Evolutionary conservation across 1,284 basidiomycete genomes (phyloP).

Genomic region (Takashimella koratensis): DNA sequence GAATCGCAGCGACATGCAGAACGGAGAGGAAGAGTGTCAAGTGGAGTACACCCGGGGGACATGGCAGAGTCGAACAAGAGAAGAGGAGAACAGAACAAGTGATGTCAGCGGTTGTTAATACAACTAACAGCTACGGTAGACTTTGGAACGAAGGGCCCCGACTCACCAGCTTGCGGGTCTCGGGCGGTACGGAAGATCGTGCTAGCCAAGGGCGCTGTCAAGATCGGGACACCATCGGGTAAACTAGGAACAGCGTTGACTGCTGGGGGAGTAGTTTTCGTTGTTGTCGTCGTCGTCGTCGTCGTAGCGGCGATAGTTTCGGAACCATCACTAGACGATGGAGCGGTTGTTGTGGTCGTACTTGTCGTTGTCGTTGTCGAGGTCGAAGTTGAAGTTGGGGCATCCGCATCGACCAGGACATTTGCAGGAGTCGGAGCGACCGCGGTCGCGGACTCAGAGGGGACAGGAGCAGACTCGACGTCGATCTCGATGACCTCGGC

Average conservation of each 20-base stretch:
- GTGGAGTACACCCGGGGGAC: no score
- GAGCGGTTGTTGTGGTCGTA: neutral
- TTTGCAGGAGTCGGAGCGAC: neutral
- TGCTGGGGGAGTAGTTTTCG: no score
- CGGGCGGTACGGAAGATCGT: conserved; percentile 13
- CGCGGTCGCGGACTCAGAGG: neutral
- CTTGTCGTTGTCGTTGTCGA: neutral
- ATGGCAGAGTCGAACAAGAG: no score
- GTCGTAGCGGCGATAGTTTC: neutral
- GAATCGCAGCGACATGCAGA: neutral
- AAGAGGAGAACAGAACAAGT: no score
- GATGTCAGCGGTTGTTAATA: no score
- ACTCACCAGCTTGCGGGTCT: conserved; percentile 4
- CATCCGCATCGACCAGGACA: no score
- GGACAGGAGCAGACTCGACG: conserved; percentile 25
- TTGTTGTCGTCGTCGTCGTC: neutral
- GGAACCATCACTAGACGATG: neutral
- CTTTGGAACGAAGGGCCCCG: no score
- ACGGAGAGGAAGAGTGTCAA: no score
- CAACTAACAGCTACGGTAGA: no score
- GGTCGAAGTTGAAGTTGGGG: neutral
- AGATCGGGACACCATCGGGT: neutral
- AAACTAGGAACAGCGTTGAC: no score
- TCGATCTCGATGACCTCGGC: conserved; percentile 42
- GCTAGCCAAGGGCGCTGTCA: conserved; percentile 9